Percentiles rank a stretch among this genome's conserved stretches.
These are phyloP conservation scores for Phytomonas francai DNA, from an alignment of 208 protist genomes.

Conservation along the genomic window DNA sequence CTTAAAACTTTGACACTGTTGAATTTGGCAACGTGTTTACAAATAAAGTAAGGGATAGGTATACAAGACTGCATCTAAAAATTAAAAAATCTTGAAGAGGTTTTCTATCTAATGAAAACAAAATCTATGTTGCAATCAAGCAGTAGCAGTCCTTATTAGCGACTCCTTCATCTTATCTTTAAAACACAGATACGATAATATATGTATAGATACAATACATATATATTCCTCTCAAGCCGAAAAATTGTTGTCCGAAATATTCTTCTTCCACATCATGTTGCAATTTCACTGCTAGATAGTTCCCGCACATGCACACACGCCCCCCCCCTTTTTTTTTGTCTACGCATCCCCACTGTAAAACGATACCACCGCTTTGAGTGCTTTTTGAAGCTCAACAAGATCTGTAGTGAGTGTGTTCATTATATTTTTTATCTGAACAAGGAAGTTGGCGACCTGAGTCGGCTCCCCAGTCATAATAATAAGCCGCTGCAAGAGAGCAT, in stretches of 20 bases:
- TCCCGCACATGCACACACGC: too few relatives aligned
- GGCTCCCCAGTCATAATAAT: constrained; percentile 43
- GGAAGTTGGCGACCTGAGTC: constrained; percentile 61
- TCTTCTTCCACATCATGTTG: background rate
- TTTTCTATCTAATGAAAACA: background rate
- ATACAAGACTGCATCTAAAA: background rate
- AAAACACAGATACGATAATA: background rate
- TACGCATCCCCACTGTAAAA: constrained; percentile 15
- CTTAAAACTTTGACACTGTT: background rate
- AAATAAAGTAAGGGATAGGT: background rate
- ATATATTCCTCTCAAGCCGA: background rate
- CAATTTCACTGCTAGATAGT: constrained; percentile 3
- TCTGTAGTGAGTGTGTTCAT: constrained; percentile 52
- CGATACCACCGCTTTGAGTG: constrained; percentile 29
- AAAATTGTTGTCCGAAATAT: background rate
- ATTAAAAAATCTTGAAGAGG: background rate
- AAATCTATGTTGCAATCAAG: background rate
- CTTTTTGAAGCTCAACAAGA: constrained; percentile 27
- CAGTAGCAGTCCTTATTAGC: background rate
- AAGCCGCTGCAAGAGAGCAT: constrained; percentile 46
- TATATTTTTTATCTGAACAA: constrained; percentile 67
- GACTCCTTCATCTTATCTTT: background rate
- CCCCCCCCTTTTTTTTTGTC: background rate
- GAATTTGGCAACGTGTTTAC: background rate
- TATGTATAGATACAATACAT: constrained; percentile 7